These are phyloP conservation scores for Diversispora eburnea DNA, from an alignment of 192 early-diverging fungal genomes.

Conservation along the genomic window DNA sequence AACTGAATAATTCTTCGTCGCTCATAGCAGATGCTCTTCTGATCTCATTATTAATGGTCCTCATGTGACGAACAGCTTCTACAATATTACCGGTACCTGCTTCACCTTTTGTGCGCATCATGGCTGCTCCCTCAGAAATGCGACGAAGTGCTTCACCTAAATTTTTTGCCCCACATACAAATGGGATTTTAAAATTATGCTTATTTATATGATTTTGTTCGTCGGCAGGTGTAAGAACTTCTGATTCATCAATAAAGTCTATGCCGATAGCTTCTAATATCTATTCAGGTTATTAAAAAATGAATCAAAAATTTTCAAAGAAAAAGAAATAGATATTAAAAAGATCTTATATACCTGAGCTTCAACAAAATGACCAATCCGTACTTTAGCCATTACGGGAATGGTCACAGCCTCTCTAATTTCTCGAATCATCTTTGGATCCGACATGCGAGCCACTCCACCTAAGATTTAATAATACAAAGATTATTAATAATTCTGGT, in stretches of 20 bases:
- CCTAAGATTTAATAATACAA: slow-evolving; percentile 38
- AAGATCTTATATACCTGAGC: slow-evolving; percentile 57
- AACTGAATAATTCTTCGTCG: slow-evolving; percentile 89
- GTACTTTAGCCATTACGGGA: slow-evolving; percentile 98
- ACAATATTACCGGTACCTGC: slow-evolving; percentile 98
- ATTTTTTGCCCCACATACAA: slow-evolving; percentile 95
- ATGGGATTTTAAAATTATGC: slow-evolving; percentile 88
- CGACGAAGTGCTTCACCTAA: slow-evolving; percentile 95
- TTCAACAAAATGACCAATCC: slow-evolving; percentile 99
- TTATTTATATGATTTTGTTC: slow-evolving; percentile 96
- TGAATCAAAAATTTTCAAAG: too few species aligned
- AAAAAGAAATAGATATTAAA: background rate
- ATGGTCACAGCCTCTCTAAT: slow-evolving; percentile 94
- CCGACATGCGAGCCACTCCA: slow-evolving; percentile 97
- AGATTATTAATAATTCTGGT: slow-evolving; percentile 3
- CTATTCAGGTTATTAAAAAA: slow-evolving; percentile 23
- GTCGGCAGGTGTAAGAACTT: slow-evolving; percentile 95
- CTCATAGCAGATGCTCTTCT: slow-evolving; percentile 77
- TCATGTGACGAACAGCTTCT: slow-evolving; percentile 94
- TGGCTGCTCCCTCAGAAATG: slow-evolving; percentile 94
- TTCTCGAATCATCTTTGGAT: slow-evolving; percentile 95
- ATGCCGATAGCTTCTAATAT: slow-evolving; percentile 88
- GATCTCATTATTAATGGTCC: slow-evolving; percentile 86
- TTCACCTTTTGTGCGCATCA: slow-evolving; percentile 98
- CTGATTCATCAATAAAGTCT: slow-evolving; percentile 97